Evolutionary conservation across 805 yeast genomes (phyloP).

Genomic region (Saturnispora ahearnii): DNA sequence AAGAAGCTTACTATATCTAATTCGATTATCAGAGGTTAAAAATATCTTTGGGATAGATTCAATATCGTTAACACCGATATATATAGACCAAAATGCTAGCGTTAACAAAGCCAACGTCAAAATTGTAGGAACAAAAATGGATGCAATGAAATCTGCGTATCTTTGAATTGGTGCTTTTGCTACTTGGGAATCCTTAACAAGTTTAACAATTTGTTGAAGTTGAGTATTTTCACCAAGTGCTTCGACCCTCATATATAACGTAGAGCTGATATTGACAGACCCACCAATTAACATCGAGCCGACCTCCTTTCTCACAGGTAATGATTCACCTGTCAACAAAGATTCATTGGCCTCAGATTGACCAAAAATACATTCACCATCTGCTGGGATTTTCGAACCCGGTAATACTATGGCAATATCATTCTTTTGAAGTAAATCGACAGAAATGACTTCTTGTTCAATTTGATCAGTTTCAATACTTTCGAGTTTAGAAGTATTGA

Average conservation of each 20-base stretch:
- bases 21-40: slow-evolving; percentile 15
- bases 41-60: slow-evolving; percentile 23
- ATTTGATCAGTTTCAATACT: slow-evolving; percentile 17
- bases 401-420: slow-evolving; percentile 77
- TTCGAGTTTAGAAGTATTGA: slow-evolving; percentile 2
- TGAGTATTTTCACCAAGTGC: slow-evolving; percentile 78
- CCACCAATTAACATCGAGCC: slow-evolving; percentile 81
- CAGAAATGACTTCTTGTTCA: slow-evolving; percentile 43
- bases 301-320: slow-evolving; percentile 53
- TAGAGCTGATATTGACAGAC: slow-evolving; percentile 73
- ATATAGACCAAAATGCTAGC: slow-evolving; percentile 51
- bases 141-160: slow-evolving; percentile 76
- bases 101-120: slow-evolving; percentile 55
- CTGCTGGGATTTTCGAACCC: slow-evolving; percentile 87
- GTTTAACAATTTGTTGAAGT: slow-evolving; percentile 73
- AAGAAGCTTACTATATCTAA: slow-evolving; percentile 30
- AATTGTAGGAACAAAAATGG: slow-evolving; percentile 75
- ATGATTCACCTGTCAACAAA: slow-evolving; percentile 82
- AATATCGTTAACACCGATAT: slow-evolving; percentile 17
- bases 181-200: slow-evolving; percentile 86
- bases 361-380: slow-evolving; percentile 74
- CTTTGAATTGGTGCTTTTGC: slow-evolving; percentile 86
- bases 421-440: slow-evolving; percentile 66
- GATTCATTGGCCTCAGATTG: slow-evolving; percentile 83
- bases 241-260: slow-evolving; percentile 58